Evolutionary conservation across 257 asterid genomes (phyloP).

Genomic region (Nicotiana paniculata): DNA sequence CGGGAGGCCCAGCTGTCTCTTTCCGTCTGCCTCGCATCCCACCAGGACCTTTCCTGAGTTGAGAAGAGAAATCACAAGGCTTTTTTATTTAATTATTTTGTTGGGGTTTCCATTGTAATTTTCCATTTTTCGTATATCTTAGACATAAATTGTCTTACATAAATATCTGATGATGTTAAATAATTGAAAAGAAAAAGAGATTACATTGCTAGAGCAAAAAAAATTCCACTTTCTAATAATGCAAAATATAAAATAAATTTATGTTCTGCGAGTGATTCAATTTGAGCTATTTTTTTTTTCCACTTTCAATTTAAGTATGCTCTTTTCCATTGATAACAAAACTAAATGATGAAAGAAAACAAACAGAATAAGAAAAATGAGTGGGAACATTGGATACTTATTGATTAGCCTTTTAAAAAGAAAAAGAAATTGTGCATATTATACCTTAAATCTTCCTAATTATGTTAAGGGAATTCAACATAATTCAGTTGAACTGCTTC

Average conservation of each 20-base stretch:
- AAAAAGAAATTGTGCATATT: too few relatives aligned
- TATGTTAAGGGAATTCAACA: too few relatives aligned
- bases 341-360: too few relatives aligned
- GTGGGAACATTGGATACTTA: too few relatives aligned
- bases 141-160: neutral
- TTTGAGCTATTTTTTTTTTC: too few relatives aligned
- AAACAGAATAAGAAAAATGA: too few relatives aligned
- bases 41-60: conserved; percentile 33
- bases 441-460: too few relatives aligned
- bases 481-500: too few relatives aligned
- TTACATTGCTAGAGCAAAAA: neutral
- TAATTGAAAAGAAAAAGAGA: neutral
- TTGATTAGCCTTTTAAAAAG: too few relatives aligned
- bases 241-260: neutral
- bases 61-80: neutral
- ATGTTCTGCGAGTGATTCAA: neutral
- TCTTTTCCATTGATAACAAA: too few relatives aligned
- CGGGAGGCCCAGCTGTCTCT: conserved; percentile 64
- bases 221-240: neutral
- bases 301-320: too few relatives aligned
- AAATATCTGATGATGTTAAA: neutral
- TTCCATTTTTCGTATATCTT: neutral
- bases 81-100: neutral
- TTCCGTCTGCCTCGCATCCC: conserved; percentile 51
- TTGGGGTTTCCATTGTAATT: neutral